Percentiles rank a stretch among this genome's conserved stretches.
Conservation (phyloP, 805 yeast genomes). For the Starmerella cellae region DNA sequence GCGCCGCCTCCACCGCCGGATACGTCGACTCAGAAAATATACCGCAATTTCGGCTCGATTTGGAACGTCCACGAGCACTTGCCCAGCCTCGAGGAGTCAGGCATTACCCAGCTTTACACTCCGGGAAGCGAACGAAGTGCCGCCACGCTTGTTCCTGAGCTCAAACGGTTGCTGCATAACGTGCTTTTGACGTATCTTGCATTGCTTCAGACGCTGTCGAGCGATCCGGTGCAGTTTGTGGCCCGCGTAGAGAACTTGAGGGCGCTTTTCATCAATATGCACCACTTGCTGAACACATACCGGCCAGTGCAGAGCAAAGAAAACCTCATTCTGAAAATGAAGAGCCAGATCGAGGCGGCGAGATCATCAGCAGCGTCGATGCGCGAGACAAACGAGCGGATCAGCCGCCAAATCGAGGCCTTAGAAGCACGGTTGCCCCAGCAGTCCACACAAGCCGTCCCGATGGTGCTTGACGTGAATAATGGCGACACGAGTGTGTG, state of each 20-base stretch:
- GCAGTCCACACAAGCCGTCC: neutral
- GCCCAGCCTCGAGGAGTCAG: conserved; percentile 62
- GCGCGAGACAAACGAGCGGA: conserved; percentile 31
- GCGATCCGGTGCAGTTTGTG: conserved; percentile 53
- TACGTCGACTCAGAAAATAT: conserved; percentile 33
- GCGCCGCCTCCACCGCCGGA: conserved; percentile 28
- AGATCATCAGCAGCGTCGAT: conserved; percentile 26
- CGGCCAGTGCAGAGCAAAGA: conserved; percentile 94
- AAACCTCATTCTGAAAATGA: conserved; percentile 60
- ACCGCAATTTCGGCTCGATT: conserved; percentile 77
- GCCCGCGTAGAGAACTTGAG: conserved; percentile 66
- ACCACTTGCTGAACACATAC: conserved; percentile 81
- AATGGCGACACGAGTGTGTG: conserved; percentile 1
- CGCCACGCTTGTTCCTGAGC: conserved; percentile 33
- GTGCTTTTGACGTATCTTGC: conserved; percentile 69
- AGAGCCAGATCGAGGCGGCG: conserved; percentile 42
- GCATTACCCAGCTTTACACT: conserved; percentile 59
- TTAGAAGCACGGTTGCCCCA: conserved; percentile 26
- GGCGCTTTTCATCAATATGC: conserved; percentile 71
- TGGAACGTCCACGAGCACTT: conserved; percentile 71
- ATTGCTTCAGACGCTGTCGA: conserved; percentile 60
- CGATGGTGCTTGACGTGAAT: neutral
- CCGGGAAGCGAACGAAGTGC: conserved; percentile 19
- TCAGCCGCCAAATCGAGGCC: conserved; percentile 29
- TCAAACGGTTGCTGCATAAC: conserved; percentile 69